A percentile compares a stretch with the other conserved stretches of the same genome.
These are phyloP conservation scores for Cucumis melo DNA, from an alignment of 306 rosid genomes.

Conservation along the genomic window DNA sequence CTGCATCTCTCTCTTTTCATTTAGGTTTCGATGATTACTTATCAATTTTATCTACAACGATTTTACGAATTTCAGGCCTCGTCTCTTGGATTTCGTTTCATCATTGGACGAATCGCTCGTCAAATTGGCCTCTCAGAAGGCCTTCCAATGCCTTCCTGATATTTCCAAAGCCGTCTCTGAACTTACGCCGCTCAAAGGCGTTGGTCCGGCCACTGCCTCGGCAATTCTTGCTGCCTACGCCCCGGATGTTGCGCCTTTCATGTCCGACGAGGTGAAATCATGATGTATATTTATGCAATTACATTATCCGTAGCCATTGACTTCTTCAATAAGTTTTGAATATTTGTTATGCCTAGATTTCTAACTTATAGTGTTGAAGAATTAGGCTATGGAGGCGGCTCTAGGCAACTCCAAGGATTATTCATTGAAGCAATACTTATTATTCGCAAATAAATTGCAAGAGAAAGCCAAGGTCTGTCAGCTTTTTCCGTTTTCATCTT, in stretches of 20 bases:
- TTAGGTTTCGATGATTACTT: neutral
- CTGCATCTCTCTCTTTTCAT: neutral
- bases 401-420: constrained; percentile 75
- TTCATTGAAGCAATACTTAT: constrained; percentile 71
- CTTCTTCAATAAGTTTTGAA: neutral
- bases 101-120: constrained; percentile 45
- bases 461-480: constrained; percentile 60
- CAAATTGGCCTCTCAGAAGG: constrained; percentile 47
- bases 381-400: constrained; percentile 69
- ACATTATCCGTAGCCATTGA: neutral
- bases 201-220: constrained; percentile 87
- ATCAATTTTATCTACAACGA: neutral
- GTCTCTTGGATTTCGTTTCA: constrained; percentile 73
- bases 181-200: constrained; percentile 66
- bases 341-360: neutral
- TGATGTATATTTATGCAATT: neutral
- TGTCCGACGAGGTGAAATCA: constrained; percentile 73
- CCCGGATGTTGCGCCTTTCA: constrained; percentile 63
- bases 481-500: neutral
- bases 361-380: neutral
- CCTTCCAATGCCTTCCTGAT: constrained; percentile 60
- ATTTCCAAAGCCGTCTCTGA: constrained; percentile 51
- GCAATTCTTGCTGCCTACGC: constrained; percentile 69
- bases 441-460: constrained; percentile 39
- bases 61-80: constrained; percentile 42